Percentiles rank a stretch among this genome's conserved stretches.
Conservation (phyloP, 2,329 filamentous ascomycete species). For the Hyphodiscus sp. region DNA sequence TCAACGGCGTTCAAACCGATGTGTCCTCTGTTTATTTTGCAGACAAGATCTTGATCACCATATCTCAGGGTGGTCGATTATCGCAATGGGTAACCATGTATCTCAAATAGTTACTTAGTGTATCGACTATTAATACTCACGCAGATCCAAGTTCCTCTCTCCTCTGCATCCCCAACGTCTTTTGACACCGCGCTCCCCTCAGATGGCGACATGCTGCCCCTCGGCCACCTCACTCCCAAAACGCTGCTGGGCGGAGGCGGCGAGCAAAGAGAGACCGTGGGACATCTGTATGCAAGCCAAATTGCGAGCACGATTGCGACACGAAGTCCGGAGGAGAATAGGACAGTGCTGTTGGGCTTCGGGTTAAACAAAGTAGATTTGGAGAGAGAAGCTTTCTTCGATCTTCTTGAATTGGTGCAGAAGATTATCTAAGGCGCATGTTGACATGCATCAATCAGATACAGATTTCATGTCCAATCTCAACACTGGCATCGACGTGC, state of each 20-base stretch:
- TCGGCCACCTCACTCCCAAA: conserved; percentile 75
- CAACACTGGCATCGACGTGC: too few species aligned
- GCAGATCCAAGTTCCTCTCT: conserved; percentile 72
- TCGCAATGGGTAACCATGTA: conserved; percentile 76
- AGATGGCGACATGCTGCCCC: conserved; percentile 50
- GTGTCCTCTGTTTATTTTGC: conserved; percentile 68
- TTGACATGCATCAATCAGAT: background rate
- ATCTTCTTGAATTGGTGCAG: conserved; percentile 56
- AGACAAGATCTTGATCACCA: conserved; percentile 85
- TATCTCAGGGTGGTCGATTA: conserved; percentile 77
- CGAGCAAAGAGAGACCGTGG: conserved; percentile 71
- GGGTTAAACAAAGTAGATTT: conserved; percentile 44
- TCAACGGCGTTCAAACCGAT: conserved; percentile 66
- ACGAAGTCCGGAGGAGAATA: conserved; percentile 57
- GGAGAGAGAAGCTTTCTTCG: conserved; percentile 52
- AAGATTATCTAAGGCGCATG: conserved; percentile 36
- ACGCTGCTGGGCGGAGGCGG: conserved; percentile 81
- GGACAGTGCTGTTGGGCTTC: conserved; percentile 56
- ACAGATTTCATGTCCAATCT: too few species aligned
- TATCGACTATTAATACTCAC: too few species aligned
- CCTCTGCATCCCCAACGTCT: conserved; percentile 56
- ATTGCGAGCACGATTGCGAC: conserved; percentile 74
- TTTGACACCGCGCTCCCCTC: conserved; percentile 44
- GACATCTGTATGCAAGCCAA: conserved; percentile 84
- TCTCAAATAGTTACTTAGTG: background rate